A percentile compares a stretch with the other conserved stretches of the same genome.
phyloP scores from a whole-genome alignment of 2,329 filamentous ascomycete genomes.

The Arthrobotrys megalospora region DNA sequence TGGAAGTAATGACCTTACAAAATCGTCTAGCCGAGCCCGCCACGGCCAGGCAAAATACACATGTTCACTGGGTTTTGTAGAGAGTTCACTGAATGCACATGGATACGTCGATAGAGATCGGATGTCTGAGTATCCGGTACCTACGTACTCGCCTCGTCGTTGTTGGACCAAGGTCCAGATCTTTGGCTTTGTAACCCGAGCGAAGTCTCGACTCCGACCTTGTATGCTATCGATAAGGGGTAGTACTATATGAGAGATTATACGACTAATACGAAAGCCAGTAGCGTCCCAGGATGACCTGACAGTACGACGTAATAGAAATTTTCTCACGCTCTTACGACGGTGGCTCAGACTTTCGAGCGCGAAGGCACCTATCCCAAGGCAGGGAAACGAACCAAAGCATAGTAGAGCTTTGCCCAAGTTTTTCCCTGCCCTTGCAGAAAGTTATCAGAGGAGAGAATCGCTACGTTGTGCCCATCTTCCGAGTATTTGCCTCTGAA shows the following conservation, averaged over 20 bases:
- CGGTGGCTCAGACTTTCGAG: conserved; percentile 38
- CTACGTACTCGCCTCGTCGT: conserved; percentile 36
- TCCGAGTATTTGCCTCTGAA: background rate
- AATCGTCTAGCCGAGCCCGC: conserved; percentile 50
- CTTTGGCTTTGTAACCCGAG: conserved; percentile 44
- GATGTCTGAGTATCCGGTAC: conserved; percentile 54
- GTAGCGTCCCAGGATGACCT: no score
- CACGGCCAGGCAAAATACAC: conserved; percentile 46
- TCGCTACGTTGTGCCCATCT: background rate
- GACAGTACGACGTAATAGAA: conserved; percentile 27
- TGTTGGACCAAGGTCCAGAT: conserved; percentile 45
- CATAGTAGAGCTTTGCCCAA: no score
- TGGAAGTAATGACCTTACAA: conserved; percentile 55
- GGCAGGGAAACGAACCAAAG: no score
- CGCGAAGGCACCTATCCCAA: background rate
- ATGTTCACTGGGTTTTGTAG: conserved; percentile 31
- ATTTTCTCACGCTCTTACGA: conserved; percentile 22
- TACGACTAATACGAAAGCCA: conserved; percentile 8
- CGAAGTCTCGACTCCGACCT: background rate
- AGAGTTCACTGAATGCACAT: conserved; percentile 38
- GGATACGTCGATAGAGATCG: conserved; percentile 40
- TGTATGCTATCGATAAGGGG: conserved; percentile 31
- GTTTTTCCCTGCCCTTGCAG: background rate
- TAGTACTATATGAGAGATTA: background rate
- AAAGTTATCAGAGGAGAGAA: background rate